These are phyloP conservation scores for Tolypocladium endophyticum DNA, from an alignment of 2,329 filamentous ascomycete species.

Conservation along the genomic window DNA sequence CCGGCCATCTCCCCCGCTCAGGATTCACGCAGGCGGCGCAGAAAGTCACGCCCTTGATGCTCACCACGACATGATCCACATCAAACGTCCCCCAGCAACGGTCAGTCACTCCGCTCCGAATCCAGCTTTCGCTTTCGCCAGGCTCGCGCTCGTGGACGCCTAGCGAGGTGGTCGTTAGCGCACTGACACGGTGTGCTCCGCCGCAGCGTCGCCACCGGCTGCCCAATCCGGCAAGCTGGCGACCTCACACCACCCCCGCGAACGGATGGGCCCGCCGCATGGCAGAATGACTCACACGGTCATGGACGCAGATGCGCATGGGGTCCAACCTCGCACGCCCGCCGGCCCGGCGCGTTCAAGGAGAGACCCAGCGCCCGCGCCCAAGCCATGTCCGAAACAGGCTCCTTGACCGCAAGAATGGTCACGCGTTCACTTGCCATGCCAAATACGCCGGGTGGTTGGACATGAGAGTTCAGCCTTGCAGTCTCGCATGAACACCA, in stretches of 20 bases:
- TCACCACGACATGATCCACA: not conserved
- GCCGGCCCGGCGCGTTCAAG: not conserved
- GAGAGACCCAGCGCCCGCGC: not conserved
- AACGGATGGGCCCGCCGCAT: constrained; percentile 4
- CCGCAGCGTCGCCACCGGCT: constrained; percentile 9
- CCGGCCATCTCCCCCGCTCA: not conserved
- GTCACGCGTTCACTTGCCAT: not conserved
- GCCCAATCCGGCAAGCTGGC: constrained; percentile 13
- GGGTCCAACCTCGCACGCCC: not conserved
- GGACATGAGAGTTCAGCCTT: not conserved
- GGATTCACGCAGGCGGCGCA: not conserved
- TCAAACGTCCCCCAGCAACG: not conserved
- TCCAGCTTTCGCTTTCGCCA: not conserved
- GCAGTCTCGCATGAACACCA: not conserved
- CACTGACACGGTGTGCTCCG: not conserved
- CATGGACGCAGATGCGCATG: not conserved
- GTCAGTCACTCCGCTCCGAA: not conserved
- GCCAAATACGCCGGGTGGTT: not conserved
- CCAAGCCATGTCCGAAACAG: not conserved
- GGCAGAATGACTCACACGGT: constrained; percentile 17
- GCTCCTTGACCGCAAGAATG: not conserved
- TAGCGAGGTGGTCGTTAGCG: not conserved
- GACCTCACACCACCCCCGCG: constrained; percentile 6
- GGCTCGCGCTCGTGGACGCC: not conserved
- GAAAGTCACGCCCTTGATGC: not conserved